These are phyloP conservation scores for Pythium apleroticum DNA, from an alignment of 352 stramenopile genomes.

Conservation along the genomic window DNA sequence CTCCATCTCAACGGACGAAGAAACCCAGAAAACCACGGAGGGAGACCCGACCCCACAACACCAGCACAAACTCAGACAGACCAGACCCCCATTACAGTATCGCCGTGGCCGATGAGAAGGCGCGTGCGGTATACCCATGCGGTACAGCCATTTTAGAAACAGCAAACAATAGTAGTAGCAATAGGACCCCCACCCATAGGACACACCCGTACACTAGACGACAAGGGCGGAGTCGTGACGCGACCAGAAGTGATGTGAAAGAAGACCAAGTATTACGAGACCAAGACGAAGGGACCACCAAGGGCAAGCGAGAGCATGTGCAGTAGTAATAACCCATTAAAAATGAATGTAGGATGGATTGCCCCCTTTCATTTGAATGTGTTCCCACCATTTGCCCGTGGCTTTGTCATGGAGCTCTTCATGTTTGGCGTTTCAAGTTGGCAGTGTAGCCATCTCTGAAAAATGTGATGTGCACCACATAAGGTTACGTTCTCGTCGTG, in stretches of 20 bases:
- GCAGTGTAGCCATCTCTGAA: conserved; percentile 1
- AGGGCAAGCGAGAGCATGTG: conserved; percentile 9
- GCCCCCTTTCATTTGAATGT: conserved; percentile 1
- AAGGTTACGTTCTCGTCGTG: neutral
- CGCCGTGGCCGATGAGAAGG: conserved; percentile 10
- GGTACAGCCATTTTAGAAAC: conserved; percentile 7
- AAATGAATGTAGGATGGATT: conserved; percentile 22
- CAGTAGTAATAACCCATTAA: conserved; percentile 18
- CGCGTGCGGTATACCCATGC: neutral
- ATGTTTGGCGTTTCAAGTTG: too few relatives aligned
- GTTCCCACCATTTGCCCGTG: too few relatives aligned
- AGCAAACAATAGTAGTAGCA: conserved; percentile 27
- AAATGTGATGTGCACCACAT: conserved; percentile 12
- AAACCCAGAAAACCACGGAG: conserved; percentile 20
- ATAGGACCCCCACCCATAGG: conserved; percentile 12
- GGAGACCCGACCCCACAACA: conserved; percentile 3
- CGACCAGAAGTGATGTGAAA: conserved; percentile 28
- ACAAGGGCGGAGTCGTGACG: conserved; percentile 27
- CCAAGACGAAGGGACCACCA: conserved; percentile 7
- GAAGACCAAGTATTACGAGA: conserved; percentile 27
- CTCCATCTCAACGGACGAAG: conserved; percentile 23
- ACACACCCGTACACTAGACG: conserved; percentile 27
- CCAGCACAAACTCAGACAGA: neutral
- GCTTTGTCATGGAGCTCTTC: too few relatives aligned
- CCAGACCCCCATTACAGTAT: neutral